A percentile compares a stretch with the other conserved stretches of the same genome.
These are phyloP conservation scores for Diplocarpon rosae DNA, from an alignment of 2,329 filamentous ascomycete species.

Conservation along the genomic window DNA sequence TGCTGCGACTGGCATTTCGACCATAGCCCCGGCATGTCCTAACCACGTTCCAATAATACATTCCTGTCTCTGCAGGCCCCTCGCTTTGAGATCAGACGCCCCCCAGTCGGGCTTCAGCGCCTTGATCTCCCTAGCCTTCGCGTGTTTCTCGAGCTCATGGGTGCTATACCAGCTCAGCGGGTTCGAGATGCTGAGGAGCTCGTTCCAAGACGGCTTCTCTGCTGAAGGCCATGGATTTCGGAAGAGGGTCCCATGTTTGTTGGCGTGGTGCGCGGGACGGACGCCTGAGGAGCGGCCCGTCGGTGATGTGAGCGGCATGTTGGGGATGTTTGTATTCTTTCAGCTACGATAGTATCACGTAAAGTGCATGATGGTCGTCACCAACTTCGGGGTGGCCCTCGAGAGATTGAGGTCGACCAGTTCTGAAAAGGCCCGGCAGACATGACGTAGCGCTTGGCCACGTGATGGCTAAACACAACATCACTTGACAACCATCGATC, in stretches of 20 bases:
- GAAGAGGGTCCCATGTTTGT: slow-evolving; percentile 13
- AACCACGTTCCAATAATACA: slow-evolving; percentile 18
- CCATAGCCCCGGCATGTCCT: slow-evolving; percentile 16
- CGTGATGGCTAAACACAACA: too few relatives aligned
- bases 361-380: too few relatives aligned
- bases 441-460: too few relatives aligned
- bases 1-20: slow-evolving; percentile 13
- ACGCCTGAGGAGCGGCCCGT: not conserved
- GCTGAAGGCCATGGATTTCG: slow-evolving; percentile 21
- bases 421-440: too few relatives aligned
- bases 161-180: slow-evolving; percentile 13
- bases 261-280: slow-evolving; percentile 15
- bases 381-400: too few relatives aligned
- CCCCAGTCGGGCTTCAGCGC: slow-evolving; percentile 19
- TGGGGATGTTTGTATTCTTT: too few relatives aligned
- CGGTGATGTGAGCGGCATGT: not conserved
- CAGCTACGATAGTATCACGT: too few relatives aligned
- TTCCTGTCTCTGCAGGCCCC: slow-evolving; percentile 7
- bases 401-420: too few relatives aligned
- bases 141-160: slow-evolving; percentile 4
- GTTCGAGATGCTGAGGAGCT: slow-evolving; percentile 9
- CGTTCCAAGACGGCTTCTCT: slow-evolving; percentile 12
- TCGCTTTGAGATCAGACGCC: slow-evolving; percentile 5
- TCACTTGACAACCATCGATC: too few relatives aligned
- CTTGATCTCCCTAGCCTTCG: slow-evolving; percentile 10